Evolutionary conservation across 1,284 basidiomycete species (phyloP).

Genomic region (Trametes hirsuta): DNA sequence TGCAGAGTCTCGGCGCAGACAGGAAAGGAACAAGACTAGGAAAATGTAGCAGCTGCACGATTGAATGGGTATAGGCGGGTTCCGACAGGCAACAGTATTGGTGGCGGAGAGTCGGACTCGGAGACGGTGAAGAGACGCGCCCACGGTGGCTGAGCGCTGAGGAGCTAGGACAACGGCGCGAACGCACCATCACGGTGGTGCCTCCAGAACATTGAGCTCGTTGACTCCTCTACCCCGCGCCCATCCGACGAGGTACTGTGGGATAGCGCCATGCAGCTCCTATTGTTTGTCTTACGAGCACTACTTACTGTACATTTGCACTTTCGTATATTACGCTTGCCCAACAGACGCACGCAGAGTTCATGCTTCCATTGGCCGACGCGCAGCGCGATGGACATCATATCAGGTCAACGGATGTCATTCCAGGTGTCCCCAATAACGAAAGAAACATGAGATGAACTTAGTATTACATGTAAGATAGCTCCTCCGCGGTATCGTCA

Average conservation of each 20-base stretch:
- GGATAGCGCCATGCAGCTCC: background rate
- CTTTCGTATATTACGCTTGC: background rate
- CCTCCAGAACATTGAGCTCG: background rate
- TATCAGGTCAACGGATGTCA: background rate
- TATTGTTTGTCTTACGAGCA: background rate
- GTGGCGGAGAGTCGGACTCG: background rate
- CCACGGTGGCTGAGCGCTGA: too few species aligned
- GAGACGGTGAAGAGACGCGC: background rate
- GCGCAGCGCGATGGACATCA: background rate
- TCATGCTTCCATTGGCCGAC: background rate
- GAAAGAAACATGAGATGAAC: constrained; percentile 2
- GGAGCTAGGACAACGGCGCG: too few species aligned
- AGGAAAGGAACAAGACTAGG: background rate
- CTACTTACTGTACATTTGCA: background rate
- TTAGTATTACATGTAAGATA: constrained; percentile 14
- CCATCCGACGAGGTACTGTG: background rate
- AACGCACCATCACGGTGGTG: background rate
- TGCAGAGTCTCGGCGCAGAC: background rate
- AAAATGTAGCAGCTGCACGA: background rate
- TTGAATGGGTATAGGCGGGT: background rate
- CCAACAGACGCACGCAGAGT: background rate
- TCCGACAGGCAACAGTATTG: background rate
- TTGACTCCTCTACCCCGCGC: too few species aligned
- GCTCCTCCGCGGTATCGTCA: constrained; percentile 12
- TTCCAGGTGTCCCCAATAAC: constrained; percentile 1